phyloP scores from a whole-genome alignment of 305 asterid species.

The Fraxinus paxiana region DNA sequence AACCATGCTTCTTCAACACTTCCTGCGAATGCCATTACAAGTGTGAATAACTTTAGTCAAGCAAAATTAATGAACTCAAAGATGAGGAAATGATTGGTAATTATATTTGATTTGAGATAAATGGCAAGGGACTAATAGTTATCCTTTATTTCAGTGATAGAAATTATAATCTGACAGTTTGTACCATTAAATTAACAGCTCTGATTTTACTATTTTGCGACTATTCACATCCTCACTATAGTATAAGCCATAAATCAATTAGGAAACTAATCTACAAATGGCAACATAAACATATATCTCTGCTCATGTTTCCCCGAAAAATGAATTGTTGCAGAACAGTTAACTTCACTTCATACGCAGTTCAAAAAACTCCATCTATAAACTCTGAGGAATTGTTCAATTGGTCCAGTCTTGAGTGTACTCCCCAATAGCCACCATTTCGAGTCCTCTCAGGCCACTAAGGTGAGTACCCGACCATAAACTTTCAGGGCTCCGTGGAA shows the following conservation, averaged over 20 bases:
- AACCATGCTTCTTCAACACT: constrained; percentile 77
- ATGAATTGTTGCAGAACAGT: not conserved
- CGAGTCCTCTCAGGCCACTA: too few species aligned
- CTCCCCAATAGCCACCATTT: too few species aligned
- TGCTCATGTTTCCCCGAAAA: not conserved
- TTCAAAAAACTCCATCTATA: not conserved
- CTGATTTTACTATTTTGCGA: not conserved
- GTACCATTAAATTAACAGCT: not conserved
- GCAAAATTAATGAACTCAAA: not conserved
- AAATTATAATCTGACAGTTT: not conserved
- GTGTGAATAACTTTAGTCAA: not conserved
- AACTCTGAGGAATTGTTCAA: too few species aligned
- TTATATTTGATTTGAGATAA: not conserved
- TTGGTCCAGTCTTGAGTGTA: too few species aligned
- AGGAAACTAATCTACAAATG: not conserved
- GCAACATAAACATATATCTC: not conserved
- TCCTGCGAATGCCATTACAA: constrained; percentile 27
- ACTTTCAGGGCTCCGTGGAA: too few species aligned
- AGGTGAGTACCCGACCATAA: too few species aligned
- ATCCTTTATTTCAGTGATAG: not conserved
- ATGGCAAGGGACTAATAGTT: not conserved
- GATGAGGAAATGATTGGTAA: not conserved
- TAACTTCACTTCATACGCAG: not conserved
- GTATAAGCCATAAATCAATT: not conserved
- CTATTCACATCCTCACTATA: not conserved